phyloP scores from a whole-genome alignment of 1,284 basidiomycete species.

The Testicularia cyperi region DNA sequence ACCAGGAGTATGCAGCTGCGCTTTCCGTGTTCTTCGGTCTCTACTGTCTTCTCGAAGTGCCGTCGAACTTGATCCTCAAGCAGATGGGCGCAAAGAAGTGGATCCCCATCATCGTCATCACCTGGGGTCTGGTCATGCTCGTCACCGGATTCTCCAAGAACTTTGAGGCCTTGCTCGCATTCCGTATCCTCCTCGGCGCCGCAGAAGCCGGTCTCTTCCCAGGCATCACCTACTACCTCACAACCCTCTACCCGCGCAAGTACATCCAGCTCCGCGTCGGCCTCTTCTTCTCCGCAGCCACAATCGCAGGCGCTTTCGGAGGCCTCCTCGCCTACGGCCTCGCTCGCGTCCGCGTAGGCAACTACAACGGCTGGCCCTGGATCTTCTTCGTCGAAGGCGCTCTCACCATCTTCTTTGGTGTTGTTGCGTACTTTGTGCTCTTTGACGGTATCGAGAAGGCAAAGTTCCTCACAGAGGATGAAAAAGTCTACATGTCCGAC shows the following conservation, averaged over 20 bases:
- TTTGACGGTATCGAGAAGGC: constrained; percentile 38
- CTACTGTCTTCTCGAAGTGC: constrained; percentile 72
- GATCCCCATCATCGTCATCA: constrained; percentile 54
- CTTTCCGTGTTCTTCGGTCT: constrained; percentile 63
- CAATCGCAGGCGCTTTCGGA: constrained; percentile 64
- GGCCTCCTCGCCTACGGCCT: constrained; percentile 56
- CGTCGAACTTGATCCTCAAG: constrained; percentile 68
- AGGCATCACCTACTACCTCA: constrained; percentile 38
- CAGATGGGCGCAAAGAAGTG: constrained; percentile 60
- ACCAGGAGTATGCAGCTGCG: constrained; percentile 64
- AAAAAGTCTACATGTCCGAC: constrained; percentile 43
- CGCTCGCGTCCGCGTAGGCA: constrained; percentile 46
- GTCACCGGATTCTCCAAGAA: constrained; percentile 61
- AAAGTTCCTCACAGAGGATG: constrained; percentile 40
- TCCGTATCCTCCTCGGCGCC: constrained; percentile 61
- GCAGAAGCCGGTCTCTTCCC: constrained; percentile 51
- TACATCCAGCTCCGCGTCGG: constrained; percentile 43
- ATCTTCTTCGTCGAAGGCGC: constrained; percentile 65
- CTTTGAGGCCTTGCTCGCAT: constrained; percentile 58
- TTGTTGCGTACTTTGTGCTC: constrained; percentile 53
- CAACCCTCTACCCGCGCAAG: constrained; percentile 35
- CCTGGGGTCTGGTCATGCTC: constrained; percentile 62
- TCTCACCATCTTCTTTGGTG: constrained; percentile 62
- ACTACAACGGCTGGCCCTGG: constrained; percentile 25
- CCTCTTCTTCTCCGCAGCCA: constrained; percentile 53